Evolutionary conservation across 2,329 filamentous ascomycete species (phyloP), one percentile per base, ranked within the genome.

Genomic region (Tolypocladium pustulatum): DNA sequence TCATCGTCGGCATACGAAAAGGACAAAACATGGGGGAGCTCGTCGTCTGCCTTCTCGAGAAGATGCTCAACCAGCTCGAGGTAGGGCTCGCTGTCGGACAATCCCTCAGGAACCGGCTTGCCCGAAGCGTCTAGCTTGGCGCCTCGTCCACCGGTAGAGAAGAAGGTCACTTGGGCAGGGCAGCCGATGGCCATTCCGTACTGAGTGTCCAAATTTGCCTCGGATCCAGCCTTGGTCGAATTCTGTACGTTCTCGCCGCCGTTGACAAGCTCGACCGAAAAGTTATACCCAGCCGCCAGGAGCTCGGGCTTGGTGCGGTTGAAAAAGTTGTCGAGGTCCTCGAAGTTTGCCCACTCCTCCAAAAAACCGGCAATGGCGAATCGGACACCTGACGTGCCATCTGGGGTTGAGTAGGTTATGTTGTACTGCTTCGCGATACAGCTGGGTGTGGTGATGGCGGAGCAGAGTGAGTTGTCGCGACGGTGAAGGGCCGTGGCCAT

Each of bases 1-100:
- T 85, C 82, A 62, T 84, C 78, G 63, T 85, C 82, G 17, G 77
- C 80, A 65, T 85, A 86, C 17, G 80, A 83, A 25, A 83, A 77
- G 54, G 79, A 80, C 15, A 86, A 73, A 2, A 85, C 78, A 56
- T 82, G 80, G 0, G 83, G 83, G 15, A 84, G 65, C 25, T 76
- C 67, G 17, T 71, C 67, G 54, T 79, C 75, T 0, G 71, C 66
- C 60, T 75, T 72, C 27, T 63, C 68, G 1, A 84, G 71, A 9
- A 85, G 69, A 60, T 78, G 75, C 58, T 81, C 72, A 17, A 84
- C 70, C 62, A 81, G 79, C 41, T 79, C 76, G 5, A 85, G 69
- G 61, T 81, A 85, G 0, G 83, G 83, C 67, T 85, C 82, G 65
- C 85, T 85, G 60, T 75, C 67, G 55, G 67, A 66, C 4, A 65